Base-by-base conservation (phyloP, 2,329 filamentous ascomycete genomes). In the Fonsecaea monophora region DNA sequence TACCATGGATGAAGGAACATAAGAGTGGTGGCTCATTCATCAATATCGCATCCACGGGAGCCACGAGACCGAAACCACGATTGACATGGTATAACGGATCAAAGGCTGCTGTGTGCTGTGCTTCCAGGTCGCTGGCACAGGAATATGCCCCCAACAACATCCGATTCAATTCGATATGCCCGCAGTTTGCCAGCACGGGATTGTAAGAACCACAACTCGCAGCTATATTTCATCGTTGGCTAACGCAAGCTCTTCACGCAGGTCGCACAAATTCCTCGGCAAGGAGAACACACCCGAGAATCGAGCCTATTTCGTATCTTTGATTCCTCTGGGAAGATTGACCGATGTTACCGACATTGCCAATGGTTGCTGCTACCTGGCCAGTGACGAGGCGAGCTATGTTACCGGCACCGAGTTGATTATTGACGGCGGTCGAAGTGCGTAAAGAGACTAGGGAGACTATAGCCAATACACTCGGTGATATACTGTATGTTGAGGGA, bases 111-210 rank as follows among this genome's bases (percentile, higher is more conserved):
- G 85, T 89, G 8, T 84, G 84, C 70, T 89, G 84, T 56, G 86
- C 85, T 9, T 88, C 86, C 1, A 88, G 87, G 77, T 85, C 85
- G 10, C 82, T 93, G 70, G 90, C 90, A 0, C 87, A 90, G 1
- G 90, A 93, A 75, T 92, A 90, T 71, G 91, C 89, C 0, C 84
- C 86, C 0, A 85, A 90, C 62, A 85, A 91, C 70, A 91, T 93
- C 70, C 85, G 90, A 0, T 89, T 93, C 73, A 92, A 92, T 69
- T 84, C 86, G 1, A 86, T 93, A 12, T 90, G 87, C 55, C 90
- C 90, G 0, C 83, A 91, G 0, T 81, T 92, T 0, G 66, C 56
- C 30, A 88, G 83, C n/a, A 92, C 90, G 0, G 88, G 86, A 2
- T 82, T 92, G 21, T 87, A 81, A 32, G 66, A 12, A 25, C 45